Conservation (phyloP, 345 rosid species). For the Rhodamnia rubescens region DNA sequence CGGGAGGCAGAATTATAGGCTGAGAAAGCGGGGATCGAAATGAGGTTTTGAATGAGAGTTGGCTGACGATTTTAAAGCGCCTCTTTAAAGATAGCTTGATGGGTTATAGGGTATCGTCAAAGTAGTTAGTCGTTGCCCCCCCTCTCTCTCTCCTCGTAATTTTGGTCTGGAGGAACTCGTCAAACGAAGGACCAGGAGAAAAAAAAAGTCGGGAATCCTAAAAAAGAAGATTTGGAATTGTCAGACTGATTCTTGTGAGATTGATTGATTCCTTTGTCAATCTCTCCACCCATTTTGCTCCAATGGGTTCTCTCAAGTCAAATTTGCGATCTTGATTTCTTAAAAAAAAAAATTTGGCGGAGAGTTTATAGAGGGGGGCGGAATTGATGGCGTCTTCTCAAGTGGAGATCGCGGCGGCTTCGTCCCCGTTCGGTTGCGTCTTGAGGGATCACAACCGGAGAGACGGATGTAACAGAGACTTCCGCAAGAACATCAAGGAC, state of each 20-base stretch:
- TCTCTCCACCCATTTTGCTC: not conserved
- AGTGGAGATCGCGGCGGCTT: conserved; percentile 41
- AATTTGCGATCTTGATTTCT: not conserved
- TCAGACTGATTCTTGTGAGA: not conserved
- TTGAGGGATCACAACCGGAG: conserved; percentile 41
- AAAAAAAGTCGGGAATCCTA: not conserved
- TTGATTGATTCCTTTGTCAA: not conserved
- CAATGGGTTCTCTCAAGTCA: not conserved
- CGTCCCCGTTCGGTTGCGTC: conserved; percentile 48
- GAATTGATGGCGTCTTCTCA: conserved; percentile 64
- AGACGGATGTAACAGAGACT: conserved; percentile 11
- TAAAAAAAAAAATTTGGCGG: too few relatives aligned
- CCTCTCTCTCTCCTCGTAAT: not conserved
- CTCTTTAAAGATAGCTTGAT: not conserved
- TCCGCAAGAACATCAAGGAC: conserved; percentile 10
- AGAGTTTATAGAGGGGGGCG: not conserved
- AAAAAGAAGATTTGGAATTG: not conserved
- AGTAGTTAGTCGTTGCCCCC: not conserved
- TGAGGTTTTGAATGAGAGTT: not conserved
- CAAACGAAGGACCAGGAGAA: not conserved
- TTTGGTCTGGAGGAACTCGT: not conserved
- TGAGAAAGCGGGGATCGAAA: not conserved
- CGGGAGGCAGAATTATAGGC: not conserved
- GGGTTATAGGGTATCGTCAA: not conserved
- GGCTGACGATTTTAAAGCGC: not conserved